Evolutionary conservation across 768 basidiomycete genomes (phyloP).

Genomic region (Lanmaoa rubissima): DNA sequence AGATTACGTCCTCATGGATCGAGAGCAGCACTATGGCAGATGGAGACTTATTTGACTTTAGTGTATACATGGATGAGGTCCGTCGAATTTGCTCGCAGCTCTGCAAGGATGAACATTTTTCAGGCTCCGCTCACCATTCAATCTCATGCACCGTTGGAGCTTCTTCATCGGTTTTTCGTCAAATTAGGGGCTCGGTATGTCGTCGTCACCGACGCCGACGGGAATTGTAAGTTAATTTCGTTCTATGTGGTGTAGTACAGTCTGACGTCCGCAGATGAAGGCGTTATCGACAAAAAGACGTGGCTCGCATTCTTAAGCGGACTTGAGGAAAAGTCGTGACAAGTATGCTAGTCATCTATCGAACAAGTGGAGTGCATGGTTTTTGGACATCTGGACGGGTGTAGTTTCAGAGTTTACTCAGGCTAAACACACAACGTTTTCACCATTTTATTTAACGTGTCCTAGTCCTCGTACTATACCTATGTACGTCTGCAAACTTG

Average conservation of each 20-base stretch:
- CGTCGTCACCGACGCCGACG: constrained; percentile 77
- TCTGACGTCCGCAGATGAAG: constrained; percentile 57
- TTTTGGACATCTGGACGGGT: neutral
- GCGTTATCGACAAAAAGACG: constrained; percentile 90
- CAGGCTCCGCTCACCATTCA: constrained; percentile 87
- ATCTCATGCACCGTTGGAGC: constrained; percentile 82
- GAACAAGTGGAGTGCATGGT: neutral
- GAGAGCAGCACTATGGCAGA: constrained; percentile 32
- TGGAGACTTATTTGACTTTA: constrained; percentile 73
- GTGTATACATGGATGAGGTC: constrained; percentile 89
- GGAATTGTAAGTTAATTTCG: constrained; percentile 58
- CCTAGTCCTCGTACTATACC: too few species aligned
- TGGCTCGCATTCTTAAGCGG: constrained; percentile 88
- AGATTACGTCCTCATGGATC: constrained; percentile 53
- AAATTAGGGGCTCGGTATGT: constrained; percentile 93
- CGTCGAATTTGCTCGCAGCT: constrained; percentile 2
- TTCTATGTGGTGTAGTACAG: neutral
- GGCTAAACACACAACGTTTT: too few species aligned
- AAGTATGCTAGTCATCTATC: neutral
- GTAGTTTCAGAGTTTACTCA: neutral
- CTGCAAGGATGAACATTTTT: neutral
- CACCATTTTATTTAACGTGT: too few species aligned
- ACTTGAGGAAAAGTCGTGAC: constrained; percentile 55
- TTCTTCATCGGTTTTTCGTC: constrained; percentile 90
- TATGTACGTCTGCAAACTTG: too few species aligned